Percentiles rank a stretch among this genome's conserved stretches.
Evolutionary conservation across 768 basidiomycete species (phyloP).

Genomic region (Boletus barrowsii): DNA sequence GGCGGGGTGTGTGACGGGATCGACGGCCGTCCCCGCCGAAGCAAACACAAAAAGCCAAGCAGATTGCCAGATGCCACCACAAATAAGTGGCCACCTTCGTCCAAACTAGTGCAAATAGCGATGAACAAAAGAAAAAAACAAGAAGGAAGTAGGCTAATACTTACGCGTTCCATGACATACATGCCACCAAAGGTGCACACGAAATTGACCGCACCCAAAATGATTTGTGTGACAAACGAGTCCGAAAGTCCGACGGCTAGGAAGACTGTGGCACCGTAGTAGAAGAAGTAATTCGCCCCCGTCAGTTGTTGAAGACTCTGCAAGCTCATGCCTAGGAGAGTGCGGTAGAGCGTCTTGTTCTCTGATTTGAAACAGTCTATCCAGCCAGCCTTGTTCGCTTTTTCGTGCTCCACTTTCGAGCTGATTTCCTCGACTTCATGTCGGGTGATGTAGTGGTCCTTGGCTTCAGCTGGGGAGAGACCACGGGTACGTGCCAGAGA

Average conservation of each 20-base stretch:
- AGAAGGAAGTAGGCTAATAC: not conserved
- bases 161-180: conserved; percentile 60
- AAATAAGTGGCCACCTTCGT: conserved; percentile 59
- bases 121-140: conserved; percentile 20
- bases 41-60: conserved; percentile 73
- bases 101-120: conserved; percentile 39
- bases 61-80: conserved; percentile 69
- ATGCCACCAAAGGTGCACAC: conserved; percentile 68
- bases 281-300: conserved; percentile 40
- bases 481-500: conserved; percentile 46
- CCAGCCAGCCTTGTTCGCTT: conserved; percentile 42
- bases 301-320: conserved; percentile 74
- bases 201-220: conserved; percentile 72
- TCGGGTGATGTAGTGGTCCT: conserved; percentile 29
- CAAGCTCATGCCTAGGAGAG: conserved; percentile 59
- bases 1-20: conserved; percentile 30
- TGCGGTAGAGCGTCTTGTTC: conserved; percentile 31
- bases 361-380: conserved; percentile 42
- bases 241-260: conserved; percentile 62
- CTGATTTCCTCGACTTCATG: conserved; percentile 56
- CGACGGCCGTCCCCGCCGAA: conserved; percentile 21
- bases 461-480: conserved; percentile 27
- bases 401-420: conserved; percentile 39
- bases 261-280: conserved; percentile 66
- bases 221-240: conserved; percentile 70